A percentile compares a stretch with the other conserved stretches of the same genome.
Evolutionary conservation across 306 rosid genomes (phyloP).

Genomic region (Sicyos baderoa): DNA sequence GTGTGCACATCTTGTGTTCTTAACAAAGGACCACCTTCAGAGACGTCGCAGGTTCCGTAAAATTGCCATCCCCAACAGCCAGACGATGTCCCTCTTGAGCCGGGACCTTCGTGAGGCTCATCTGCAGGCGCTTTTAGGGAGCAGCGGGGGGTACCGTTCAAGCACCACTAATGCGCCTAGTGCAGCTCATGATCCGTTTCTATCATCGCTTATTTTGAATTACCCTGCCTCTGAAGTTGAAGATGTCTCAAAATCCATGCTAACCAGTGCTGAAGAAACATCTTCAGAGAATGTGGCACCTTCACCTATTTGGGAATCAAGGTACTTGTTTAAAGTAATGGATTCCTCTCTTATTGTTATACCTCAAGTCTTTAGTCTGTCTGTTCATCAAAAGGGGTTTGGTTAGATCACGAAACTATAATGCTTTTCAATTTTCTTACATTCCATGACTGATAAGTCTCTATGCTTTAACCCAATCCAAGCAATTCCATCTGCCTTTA

Average conservation of each 20-base stretch:
- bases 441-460: background rate
- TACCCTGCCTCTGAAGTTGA: slow-evolving; percentile 78
- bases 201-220: slow-evolving; percentile 80
- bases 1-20: slow-evolving; percentile 16
- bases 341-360: slow-evolving; percentile 1
- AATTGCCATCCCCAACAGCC: slow-evolving; percentile 79
- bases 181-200: slow-evolving; percentile 71
- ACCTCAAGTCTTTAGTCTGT: background rate
- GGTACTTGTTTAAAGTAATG: slow-evolving; percentile 31
- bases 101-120: slow-evolving; percentile 99
- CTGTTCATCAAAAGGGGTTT: background rate
- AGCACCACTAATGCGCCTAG: slow-evolving; percentile 41
- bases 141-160: slow-evolving; percentile 59
- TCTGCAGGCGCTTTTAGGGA: slow-evolving; percentile 81
- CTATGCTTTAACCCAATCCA: background rate
- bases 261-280: slow-evolving; percentile 47
- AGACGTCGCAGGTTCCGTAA: slow-evolving; percentile 76
- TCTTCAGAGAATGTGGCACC: slow-evolving; percentile 40
- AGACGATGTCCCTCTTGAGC: slow-evolving; percentile 59
- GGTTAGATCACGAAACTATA: background rate
- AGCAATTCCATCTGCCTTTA: background rate
- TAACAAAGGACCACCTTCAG: slow-evolving; percentile 72
- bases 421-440: background rate
- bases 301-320: slow-evolving; percentile 76
- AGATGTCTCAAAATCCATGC: slow-evolving; percentile 83